Evolutionary conservation across 805 yeast genomes (phyloP).

Genomic region (Barnettozyma botsteinii): DNA sequence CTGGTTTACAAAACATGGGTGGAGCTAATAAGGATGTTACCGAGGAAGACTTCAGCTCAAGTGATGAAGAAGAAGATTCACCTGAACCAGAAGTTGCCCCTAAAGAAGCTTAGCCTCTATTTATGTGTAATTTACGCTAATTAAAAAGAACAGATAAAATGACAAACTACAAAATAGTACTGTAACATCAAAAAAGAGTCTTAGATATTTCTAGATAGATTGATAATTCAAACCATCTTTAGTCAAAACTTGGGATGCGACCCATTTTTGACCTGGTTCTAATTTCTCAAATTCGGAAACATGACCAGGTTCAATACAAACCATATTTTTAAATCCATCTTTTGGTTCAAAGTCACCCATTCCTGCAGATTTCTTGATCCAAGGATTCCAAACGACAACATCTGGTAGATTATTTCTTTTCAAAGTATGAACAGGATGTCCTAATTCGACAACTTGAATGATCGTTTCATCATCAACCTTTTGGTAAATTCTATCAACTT

Average conservation of each 20-base stretch:
- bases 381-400: constrained; percentile 96
- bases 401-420: constrained; percentile 57
- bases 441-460: constrained; percentile 65
- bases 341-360: constrained; percentile 91
- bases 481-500: constrained; percentile 80
- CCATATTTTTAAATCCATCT: constrained; percentile 76
- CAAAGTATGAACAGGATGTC: constrained; percentile 65
- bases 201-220: constrained; percentile 41
- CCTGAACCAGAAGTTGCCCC: neutral
- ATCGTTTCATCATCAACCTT: constrained; percentile 47
- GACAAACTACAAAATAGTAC: neutral
- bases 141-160: too few relatives aligned
- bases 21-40: constrained; percentile 11
- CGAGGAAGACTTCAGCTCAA: constrained; percentile 26
- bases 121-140: too few relatives aligned
- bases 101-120: too few relatives aligned
- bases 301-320: constrained; percentile 92
- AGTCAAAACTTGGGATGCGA: constrained; percentile 55
- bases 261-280: constrained; percentile 71
- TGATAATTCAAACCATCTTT: constrained; percentile 59
- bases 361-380: constrained; percentile 75
- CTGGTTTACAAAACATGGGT: constrained; percentile 2
- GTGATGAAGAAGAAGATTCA: constrained; percentile 28
- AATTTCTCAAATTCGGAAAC: constrained; percentile 62
- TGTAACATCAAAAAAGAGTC: neutral